Evolutionary conservation across 2,329 filamentous ascomycete genomes (phyloP).

Genomic region (Colletotrichum eleusines): DNA sequence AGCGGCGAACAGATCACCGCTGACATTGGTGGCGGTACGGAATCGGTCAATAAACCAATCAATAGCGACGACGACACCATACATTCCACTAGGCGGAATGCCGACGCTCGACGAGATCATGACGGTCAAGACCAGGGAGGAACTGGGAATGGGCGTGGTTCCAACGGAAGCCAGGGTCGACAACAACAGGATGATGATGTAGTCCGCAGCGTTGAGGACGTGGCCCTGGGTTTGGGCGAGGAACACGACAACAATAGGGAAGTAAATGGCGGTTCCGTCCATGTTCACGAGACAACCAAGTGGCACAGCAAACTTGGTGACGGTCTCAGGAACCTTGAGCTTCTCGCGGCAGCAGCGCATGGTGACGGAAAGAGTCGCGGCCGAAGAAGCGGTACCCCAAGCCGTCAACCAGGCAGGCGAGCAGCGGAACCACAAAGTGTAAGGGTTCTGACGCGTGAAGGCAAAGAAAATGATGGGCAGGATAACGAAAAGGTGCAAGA

Average conservation of each 20-base stretch:
- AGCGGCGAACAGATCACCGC: slow-evolving; percentile 62
- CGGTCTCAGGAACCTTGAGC: slow-evolving; percentile 54
- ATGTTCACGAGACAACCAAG: slow-evolving; percentile 64
- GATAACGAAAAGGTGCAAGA: slow-evolving; percentile 60
- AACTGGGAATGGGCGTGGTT: slow-evolving; percentile 65
- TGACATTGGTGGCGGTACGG: slow-evolving; percentile 64
- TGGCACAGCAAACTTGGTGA: slow-evolving; percentile 61
- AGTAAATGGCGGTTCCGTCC: slow-evolving; percentile 68
- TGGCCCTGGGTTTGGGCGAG: slow-evolving; percentile 63
- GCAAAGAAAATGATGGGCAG: slow-evolving; percentile 58
- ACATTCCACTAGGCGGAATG: slow-evolving; percentile 62
- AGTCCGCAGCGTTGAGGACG: slow-evolving; percentile 56
- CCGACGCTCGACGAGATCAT: slow-evolving; percentile 63
- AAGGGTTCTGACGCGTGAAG: slow-evolving; percentile 60
- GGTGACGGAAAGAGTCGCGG: slow-evolving; percentile 64
- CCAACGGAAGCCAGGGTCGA: slow-evolving; percentile 65
- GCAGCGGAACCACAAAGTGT: slow-evolving; percentile 59
- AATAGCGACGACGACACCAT: slow-evolving; percentile 65
- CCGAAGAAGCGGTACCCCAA: slow-evolving; percentile 66
- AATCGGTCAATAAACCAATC: slow-evolving; percentile 70
- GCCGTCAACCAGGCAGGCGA: slow-evolving; percentile 66
- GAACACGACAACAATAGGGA: slow-evolving; percentile 65
- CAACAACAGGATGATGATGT: slow-evolving; percentile 62
- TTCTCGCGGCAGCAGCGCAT: slow-evolving; percentile 55
- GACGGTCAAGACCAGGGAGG: slow-evolving; percentile 63